Conservation (phyloP, 768 basidiomycete species). For the Mycena crocata region DNA sequence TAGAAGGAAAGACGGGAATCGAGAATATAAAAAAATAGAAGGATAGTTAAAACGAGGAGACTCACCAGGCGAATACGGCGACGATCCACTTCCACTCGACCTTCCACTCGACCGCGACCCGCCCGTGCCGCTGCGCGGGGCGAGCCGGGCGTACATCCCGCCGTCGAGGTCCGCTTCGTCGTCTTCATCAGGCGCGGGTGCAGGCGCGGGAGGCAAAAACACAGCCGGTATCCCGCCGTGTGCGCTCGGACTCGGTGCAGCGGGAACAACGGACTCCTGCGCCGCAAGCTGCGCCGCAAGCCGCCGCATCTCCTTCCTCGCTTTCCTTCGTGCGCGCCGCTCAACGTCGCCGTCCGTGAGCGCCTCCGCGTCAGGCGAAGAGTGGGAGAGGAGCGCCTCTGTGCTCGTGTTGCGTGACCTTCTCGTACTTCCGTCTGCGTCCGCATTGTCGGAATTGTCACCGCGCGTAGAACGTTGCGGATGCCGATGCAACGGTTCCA, state of each 20-base stretch:
- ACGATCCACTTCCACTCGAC: not conserved
- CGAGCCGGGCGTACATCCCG: slow-evolving; percentile 2
- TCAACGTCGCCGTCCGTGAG: not conserved
- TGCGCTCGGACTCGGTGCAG: too few relatives aligned
- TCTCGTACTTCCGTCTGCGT: not conserved
- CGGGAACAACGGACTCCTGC: too few relatives aligned
- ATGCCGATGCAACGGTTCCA: not conserved
- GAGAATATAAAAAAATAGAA: too few relatives aligned
- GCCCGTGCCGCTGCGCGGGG: not conserved
- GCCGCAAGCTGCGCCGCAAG: too few relatives aligned
- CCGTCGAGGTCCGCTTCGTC: slow-evolving; percentile 22
- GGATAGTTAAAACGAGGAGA: too few relatives aligned
- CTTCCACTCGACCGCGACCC: not conserved
- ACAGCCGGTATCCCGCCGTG: not conserved
- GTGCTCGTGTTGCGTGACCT: not conserved
- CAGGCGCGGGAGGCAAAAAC: not conserved
- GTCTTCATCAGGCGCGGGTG: not conserved
- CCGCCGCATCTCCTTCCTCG: slow-evolving; percentile 13
- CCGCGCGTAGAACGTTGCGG: not conserved
- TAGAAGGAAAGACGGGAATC: too few relatives aligned
- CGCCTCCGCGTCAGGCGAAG: not conserved
- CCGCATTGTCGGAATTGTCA: not conserved
- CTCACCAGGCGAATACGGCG: not conserved
- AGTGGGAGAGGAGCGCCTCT: not conserved
- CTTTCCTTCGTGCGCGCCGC: slow-evolving; percentile 7